Evolutionary conservation across 176 grass and related monocot species (phyloP).

Genomic region (bread wheat (Triticum aestivum)): DNA sequence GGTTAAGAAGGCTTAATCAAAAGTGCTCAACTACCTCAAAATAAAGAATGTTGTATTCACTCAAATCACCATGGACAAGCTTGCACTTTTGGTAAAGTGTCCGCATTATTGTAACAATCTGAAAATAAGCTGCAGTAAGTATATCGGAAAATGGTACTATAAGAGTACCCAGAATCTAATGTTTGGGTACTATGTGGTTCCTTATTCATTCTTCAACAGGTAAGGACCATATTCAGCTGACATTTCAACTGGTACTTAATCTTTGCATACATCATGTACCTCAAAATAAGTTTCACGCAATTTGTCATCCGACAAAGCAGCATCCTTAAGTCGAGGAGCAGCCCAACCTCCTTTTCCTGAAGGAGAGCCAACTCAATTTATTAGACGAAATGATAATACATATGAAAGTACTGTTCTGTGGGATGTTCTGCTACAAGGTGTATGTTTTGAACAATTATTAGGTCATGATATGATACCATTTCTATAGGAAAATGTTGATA

Average conservation of each 20-base stretch:
- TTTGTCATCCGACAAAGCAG: constrained; percentile 77
- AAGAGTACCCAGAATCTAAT: not conserved
- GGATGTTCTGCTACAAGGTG: not conserved
- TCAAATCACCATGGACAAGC: constrained; percentile 96
- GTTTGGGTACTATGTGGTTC: not conserved
- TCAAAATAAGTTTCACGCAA: constrained; percentile 81
- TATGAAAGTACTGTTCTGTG: constrained; percentile 17
- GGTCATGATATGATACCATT: not conserved
- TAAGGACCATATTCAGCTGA: not conserved
- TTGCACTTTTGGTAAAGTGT: constrained; percentile 94
- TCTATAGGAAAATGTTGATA: not conserved
- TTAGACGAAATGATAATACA: not conserved
- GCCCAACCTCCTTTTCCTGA: constrained; percentile 80
- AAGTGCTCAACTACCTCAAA: constrained; percentile 66
- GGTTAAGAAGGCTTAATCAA: constrained; percentile 13
- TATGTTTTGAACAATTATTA: constrained; percentile 1
- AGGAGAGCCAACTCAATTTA: constrained; percentile 30
- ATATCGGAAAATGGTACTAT: constrained; percentile 27
- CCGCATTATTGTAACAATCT: constrained; percentile 93
- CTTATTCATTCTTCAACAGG: not conserved
- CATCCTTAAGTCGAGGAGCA: constrained; percentile 93
- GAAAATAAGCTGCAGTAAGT: constrained; percentile 37
- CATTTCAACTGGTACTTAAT: not conserved
- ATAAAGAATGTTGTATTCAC: constrained; percentile 99
- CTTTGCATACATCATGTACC: constrained; percentile 39